A percentile compares a stretch with the other conserved stretches of the same genome.
These are phyloP conservation scores for Euphorbia corollata DNA, from an alignment of 441 rosid species.

Conservation along the genomic window DNA sequence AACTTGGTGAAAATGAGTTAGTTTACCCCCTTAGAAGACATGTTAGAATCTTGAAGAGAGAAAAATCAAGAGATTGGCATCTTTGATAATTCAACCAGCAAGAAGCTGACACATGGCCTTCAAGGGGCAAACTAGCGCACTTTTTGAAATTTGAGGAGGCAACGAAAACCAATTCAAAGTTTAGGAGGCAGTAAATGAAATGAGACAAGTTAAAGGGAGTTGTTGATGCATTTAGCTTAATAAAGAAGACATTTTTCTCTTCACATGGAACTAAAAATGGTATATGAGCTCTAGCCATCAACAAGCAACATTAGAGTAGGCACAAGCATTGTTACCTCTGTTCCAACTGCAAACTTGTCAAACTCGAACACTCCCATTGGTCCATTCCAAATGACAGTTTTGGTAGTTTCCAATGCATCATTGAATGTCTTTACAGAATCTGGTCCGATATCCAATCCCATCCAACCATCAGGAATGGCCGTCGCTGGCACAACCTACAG, in stretches of 20 bases:
- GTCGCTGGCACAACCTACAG: slow-evolving; percentile 66
- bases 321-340: slow-evolving; percentile 46
- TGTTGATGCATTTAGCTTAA: neutral
- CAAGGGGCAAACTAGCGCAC: too few species aligned
- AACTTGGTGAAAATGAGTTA: too few species aligned
- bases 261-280: neutral
- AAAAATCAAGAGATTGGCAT: too few species aligned
- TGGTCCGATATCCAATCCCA: slow-evolving; percentile 94
- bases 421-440: slow-evolving; percentile 69
- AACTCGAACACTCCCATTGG: slow-evolving; percentile 96
- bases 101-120: too few species aligned
- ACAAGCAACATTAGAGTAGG: slow-evolving; percentile 10
- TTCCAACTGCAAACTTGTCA: slow-evolving; percentile 76
- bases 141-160: too few species aligned
- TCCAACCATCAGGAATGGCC: slow-evolving; percentile 86
- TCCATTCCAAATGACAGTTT: slow-evolving; percentile 89
- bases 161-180: too few species aligned
- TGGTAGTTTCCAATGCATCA: slow-evolving; percentile 60
- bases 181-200: too few species aligned
- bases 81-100: too few species aligned
- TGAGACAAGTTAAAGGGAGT: too few species aligned
- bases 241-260: neutral
- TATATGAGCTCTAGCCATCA: slow-evolving; percentile 6
- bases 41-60: too few species aligned
- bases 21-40: too few species aligned